Conservation (phyloP, 2,329 filamentous ascomycete genomes). For the Mycogone perniciosa region DNA sequence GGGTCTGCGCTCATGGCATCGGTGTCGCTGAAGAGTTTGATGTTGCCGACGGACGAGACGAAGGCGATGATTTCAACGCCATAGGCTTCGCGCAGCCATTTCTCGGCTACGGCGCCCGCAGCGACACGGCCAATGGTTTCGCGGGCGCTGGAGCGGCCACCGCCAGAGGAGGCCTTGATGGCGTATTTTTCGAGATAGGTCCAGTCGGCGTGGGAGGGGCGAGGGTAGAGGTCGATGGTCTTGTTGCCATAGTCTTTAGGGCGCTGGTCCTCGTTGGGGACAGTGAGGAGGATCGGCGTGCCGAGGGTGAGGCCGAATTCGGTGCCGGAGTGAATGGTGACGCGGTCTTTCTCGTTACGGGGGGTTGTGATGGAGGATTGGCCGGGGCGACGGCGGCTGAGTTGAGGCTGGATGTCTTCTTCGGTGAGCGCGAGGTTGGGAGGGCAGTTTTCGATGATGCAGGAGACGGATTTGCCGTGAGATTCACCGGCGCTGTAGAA, state of each 20-base stretch:
- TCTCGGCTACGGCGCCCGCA: slow-evolving; percentile 86
- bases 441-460: slow-evolving; percentile 89
- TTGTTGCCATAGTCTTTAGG: slow-evolving; percentile 85
- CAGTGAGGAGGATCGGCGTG: slow-evolving; percentile 81
- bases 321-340: slow-evolving; percentile 87
- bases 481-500: slow-evolving; percentile 49
- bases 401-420: slow-evolving; percentile 85
- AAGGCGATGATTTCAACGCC: slow-evolving; percentile 89
- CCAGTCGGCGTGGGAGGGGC: slow-evolving; percentile 91
- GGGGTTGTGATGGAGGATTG: slow-evolving; percentile 89
- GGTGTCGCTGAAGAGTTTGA: slow-evolving; percentile 27
- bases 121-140: slow-evolving; percentile 94
- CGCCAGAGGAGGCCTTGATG: slow-evolving; percentile 82
- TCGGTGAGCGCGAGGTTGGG: slow-evolving; percentile 82
- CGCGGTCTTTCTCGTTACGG: slow-evolving; percentile 83
- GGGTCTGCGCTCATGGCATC: slow-evolving; percentile 64
- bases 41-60: slow-evolving; percentile 71
- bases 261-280: slow-evolving; percentile 88
- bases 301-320: slow-evolving; percentile 87
- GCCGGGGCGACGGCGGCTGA: slow-evolving; percentile 83
- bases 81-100: slow-evolving; percentile 75
- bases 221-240: slow-evolving; percentile 86
- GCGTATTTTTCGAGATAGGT: slow-evolving; percentile 98
- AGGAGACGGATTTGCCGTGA: slow-evolving; percentile 87
- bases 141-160: slow-evolving; percentile 82